Evolutionary conservation across 148 eudicot genomes (phyloP), one percentile per base, ranked within the genome.

Genomic region (Rhododendron simsii): DNA sequence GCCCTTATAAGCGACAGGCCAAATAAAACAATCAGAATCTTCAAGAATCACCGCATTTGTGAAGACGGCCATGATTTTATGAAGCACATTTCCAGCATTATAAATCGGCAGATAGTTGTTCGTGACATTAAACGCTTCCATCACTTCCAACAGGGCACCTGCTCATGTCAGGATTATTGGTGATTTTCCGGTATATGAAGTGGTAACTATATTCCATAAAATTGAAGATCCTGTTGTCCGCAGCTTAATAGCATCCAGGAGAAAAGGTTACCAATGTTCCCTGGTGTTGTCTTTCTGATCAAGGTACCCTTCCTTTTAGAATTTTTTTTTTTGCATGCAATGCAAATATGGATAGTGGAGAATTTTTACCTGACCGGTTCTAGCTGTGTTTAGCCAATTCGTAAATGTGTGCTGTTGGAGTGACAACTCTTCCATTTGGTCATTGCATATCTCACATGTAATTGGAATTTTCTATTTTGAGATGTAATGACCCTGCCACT

Each of bases 61-160:
- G 87, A 84, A 86, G 87, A 86, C n/a, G 50, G 84, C 69, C 87
- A 86, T 50, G 84, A 80, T 53, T 86, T 86, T 81, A 86, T 86
- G 87, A 86, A 86, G 82, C 16, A 80, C 6, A 45, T 71, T 69
- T 86, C 87, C 0, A 80, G 37, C 26, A 69, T 86, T 15, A 47
- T 50, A 26, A 51, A 86, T 21, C 82, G 80, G 80, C 84, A 86
- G 35, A 86, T 86, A 65, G 84, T 86, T 45, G 84, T 86, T 1
- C 83, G 87, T 23, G 87, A 86, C 67, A 45, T 80, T 69, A 86
- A 86, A 65, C 87, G 80, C 53, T 86, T 86, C 84, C 87, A 86
- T 71, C 87, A 81, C 83, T 86, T 86, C 39, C 87, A 21, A 65
- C 23, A 80, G 51, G 87, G 87, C 59, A 81, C 47, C 59, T 86